Evolutionary conservation across 2,329 filamentous ascomycete species (phyloP).

Genomic region (Cladosporium austrohemisphaericum): DNA sequence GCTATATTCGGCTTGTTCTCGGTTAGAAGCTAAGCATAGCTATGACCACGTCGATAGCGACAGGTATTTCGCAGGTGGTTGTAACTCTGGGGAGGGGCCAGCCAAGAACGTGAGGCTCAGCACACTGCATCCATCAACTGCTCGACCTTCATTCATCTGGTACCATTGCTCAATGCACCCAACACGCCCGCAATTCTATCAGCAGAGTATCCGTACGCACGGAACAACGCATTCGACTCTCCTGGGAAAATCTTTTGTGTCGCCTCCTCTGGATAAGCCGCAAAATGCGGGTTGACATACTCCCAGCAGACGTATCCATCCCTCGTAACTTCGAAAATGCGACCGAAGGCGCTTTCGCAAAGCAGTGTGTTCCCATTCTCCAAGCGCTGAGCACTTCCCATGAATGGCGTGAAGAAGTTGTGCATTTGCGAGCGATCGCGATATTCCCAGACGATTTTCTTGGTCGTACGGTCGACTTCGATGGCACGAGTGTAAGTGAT

Average conservation of each 20-base stretch:
- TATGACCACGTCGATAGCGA: too few relatives aligned
- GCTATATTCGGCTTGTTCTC: too few relatives aligned
- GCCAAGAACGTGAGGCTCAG: too few relatives aligned
- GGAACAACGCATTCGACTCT: constrained; percentile 43
- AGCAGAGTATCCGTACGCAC: constrained; percentile 43
- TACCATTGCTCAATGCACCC: too few relatives aligned
- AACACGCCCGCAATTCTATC: constrained; percentile 33
- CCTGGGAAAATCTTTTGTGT: constrained; percentile 40
- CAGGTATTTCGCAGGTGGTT: too few relatives aligned
- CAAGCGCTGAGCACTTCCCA: constrained; percentile 45
- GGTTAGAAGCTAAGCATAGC: too few relatives aligned
- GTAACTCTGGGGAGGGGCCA: too few relatives aligned
- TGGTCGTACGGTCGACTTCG: constrained; percentile 37
- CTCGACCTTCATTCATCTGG: too few relatives aligned
- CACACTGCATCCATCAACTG: too few relatives aligned
- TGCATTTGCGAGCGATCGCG: constrained; percentile 36
- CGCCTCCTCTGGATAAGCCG: constrained; percentile 36
- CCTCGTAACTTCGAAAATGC: constrained; percentile 44
- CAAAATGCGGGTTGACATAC: constrained; percentile 42
- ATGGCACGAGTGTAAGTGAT: constrained; percentile 44
- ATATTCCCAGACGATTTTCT: constrained; percentile 45
- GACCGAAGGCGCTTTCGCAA: constrained; percentile 42
- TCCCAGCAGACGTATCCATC: constrained; percentile 44
- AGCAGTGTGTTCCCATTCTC: constrained; percentile 42
- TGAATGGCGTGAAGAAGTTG: constrained; percentile 46